Evolutionary conservation across 768 basidiomycete genomes (phyloP), one percentile per base, ranked within the genome.

Genomic region (Artomyces pyxidatus): DNA sequence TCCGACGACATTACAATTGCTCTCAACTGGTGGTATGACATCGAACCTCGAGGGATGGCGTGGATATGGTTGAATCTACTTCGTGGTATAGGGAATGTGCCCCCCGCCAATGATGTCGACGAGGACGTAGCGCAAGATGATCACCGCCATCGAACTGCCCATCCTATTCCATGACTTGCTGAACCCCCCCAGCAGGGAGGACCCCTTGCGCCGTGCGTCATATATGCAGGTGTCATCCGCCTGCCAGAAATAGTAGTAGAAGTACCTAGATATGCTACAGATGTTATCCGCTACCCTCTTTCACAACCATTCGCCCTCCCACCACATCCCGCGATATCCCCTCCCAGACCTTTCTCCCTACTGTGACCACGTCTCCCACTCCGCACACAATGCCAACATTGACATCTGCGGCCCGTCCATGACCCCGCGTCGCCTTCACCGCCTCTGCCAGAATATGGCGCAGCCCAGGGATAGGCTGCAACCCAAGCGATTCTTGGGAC

Each of bases 11-110:
- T 71, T 21, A 81, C 77, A 1, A 78, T 91, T 50, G 87, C 88
- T 1, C 58, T 88, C 19, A 93, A 93, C 59, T 91, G 86, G 82
- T 93, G 89, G 89, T 90, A 88, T 61, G 89, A 93, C 58, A 74
- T 84, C 55, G 85, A 89, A 61, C 75, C 83, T 62, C 67, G 73
- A 48, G 87, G 88, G 12, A 75, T 77, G 68, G 66, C 74, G 6
- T 90, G 87, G 86, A 73, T 84, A 14, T 69, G 80, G 63, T 62
- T 88, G 21, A 82, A 73, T 49, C 75, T 83, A 61, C 61, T 89
- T 58, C 68, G 83, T 58, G 59, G 66, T 21, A 25, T 38, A 9
- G 30, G 45, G 22, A 32, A 48, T 40, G 47, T 48, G n/a, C 47
- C 47, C 25, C 27, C 23, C 16, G 42, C 22, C 10, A 44, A 44